Evolutionary conservation across 768 basidiomycete genomes (phyloP), one percentile per base, ranked within the genome.

Genomic region (Agaricus bisporus): DNA sequence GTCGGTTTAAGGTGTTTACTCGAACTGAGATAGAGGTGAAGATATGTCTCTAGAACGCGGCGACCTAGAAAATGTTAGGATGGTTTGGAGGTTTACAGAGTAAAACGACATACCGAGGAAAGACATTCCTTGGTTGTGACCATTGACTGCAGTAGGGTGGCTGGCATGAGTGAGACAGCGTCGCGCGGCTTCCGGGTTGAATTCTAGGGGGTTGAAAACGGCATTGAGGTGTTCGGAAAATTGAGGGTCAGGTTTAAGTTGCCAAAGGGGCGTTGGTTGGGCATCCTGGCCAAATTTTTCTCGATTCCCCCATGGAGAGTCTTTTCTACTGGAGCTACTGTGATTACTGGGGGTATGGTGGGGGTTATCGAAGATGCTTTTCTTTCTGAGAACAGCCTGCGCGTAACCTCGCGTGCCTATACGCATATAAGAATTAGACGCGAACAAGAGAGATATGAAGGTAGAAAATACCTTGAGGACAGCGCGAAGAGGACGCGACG

Each of bases 91-190:
- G 15, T 29, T 37, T 43, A 14, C 48, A 35, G 32, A 39, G 17
- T 14, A 37, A 15, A 28, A 45, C 48, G 8, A 69, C 81, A 52
- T 60, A 88, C 89, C 91, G 26, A 90, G 74, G 61, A 92, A 93
- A 39, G 78, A 73, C 42, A 88, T 69, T 9, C 81, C 81, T 43
- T 77, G 81, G 60, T 91, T 91, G 64, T 91, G 87, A 2, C 90
- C 87, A 42, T 77, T 61, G 48, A 75, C 66, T 26, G 88, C 85
- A 51, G 79, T 73, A 44, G 73, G 78, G 68, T 89, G 90, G 68
- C 87, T 89, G 6, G 76, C 74, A 63, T 93, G 91, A 2, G 91
- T 93, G 58, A 92, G 70, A 57, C 89, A 75, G 55, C 90, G 81
- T 58, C 75, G 75, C 7, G 88, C 85, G 43, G 91, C 73, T 58